Percentiles rank a stretch among this genome's conserved stretches.
These are phyloP conservation scores for Lactarius sanguifluus DNA, from an alignment of 768 basidiomycete species.

Conservation along the genomic window DNA sequence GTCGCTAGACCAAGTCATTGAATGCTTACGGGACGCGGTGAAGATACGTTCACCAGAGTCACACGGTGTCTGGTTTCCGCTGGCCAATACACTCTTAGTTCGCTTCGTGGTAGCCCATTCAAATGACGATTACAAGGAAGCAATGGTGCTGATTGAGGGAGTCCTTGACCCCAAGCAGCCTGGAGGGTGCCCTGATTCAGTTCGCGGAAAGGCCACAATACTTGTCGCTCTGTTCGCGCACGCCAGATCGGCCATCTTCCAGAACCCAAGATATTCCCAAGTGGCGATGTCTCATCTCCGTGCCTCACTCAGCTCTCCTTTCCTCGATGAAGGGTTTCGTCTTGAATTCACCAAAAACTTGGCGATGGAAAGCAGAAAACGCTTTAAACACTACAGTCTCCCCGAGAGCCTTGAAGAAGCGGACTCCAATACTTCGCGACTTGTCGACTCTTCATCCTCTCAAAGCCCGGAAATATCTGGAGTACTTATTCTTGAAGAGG, in stretches of 20 bases:
- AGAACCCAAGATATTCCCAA: not conserved
- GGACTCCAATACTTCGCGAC: not conserved
- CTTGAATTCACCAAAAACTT: not conserved
- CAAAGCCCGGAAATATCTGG: not conserved
- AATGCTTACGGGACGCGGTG: not conserved
- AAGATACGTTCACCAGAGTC: not conserved
- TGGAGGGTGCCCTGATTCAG: not conserved
- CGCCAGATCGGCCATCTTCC: not conserved
- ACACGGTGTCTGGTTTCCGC: not conserved
- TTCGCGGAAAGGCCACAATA: not conserved
- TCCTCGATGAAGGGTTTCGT: not conserved
- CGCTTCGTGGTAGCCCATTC: not conserved
- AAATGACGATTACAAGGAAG: constrained; percentile 2
- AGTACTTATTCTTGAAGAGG: not conserved
- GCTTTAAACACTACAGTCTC: not conserved
- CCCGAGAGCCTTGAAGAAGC: not conserved
- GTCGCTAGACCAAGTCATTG: not conserved
- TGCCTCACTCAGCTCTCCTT: not conserved
- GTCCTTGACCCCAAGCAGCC: not conserved
- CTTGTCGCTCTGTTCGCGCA: not conserved
- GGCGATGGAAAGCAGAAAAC: not conserved
- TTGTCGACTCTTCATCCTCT: not conserved
- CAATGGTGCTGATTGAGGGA: not conserved
- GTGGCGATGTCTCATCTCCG: not conserved
- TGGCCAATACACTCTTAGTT: not conserved